A percentile compares a stretch with the other conserved stretches of the same genome.
Conservation (phyloP, 768 basidiomycete genomes). For the Scleroderma bovista region DNA sequence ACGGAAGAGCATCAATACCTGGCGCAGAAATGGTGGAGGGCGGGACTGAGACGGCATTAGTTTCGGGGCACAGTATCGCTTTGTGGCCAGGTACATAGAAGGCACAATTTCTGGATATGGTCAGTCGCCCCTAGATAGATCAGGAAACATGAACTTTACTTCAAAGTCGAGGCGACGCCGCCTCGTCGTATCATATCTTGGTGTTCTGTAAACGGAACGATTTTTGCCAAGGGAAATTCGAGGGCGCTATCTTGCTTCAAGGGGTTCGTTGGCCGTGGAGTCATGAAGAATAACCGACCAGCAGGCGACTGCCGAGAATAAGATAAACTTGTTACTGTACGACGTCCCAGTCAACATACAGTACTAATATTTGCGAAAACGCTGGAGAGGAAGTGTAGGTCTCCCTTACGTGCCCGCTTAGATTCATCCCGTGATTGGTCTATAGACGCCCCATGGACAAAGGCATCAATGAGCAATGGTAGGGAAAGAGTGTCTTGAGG, state of each 20-base stretch:
- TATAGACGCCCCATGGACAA: constrained; percentile 64
- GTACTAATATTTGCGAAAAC: constrained; percentile 90
- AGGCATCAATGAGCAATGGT: constrained; percentile 85
- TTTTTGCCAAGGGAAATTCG: constrained; percentile 79
- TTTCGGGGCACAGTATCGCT: constrained; percentile 66
- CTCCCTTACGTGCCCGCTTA: constrained; percentile 59
- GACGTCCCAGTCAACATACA: constrained; percentile 39
- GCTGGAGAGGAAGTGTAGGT: constrained; percentile 86
- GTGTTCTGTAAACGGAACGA: constrained; percentile 88
- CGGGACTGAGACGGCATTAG: constrained; percentile 46
- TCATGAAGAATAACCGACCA: constrained; percentile 78
- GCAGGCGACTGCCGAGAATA: constrained; percentile 50
- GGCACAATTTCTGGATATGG: constrained; percentile 59
- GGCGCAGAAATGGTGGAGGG: constrained; percentile 56
- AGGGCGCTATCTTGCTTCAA: constrained; percentile 39
- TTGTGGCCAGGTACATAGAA: constrained; percentile 66
- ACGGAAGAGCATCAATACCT: constrained; percentile 81
- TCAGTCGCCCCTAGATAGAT: constrained; percentile 6
- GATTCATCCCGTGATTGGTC: constrained; percentile 44
- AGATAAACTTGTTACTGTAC: background rate
- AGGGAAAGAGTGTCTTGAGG: constrained; percentile 55
- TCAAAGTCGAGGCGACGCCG: constrained; percentile 82
- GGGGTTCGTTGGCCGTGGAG: constrained; percentile 52
- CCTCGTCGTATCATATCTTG: constrained; percentile 79
- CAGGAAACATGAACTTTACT: constrained; percentile 42